Evolutionary conservation across 2,329 filamentous ascomycete species (phyloP).

Genomic region (Pezicula rhizophila): DNA sequence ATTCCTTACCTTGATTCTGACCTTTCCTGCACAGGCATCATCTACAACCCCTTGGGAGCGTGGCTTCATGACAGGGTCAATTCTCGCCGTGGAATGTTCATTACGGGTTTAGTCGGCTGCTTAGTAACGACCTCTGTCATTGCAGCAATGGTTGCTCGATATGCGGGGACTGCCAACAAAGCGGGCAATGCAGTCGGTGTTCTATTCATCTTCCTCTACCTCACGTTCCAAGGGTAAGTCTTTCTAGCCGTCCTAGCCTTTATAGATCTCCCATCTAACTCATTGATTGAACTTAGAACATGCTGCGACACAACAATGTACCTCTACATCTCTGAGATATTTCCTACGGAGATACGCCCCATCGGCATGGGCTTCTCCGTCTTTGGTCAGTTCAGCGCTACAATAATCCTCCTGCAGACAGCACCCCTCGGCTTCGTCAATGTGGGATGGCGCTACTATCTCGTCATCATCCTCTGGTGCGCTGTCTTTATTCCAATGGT

Average conservation of each 20-base stretch:
- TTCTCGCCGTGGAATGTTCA: slow-evolving; percentile 39
- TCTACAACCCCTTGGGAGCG: slow-evolving; percentile 41
- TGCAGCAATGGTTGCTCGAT: slow-evolving; percentile 31
- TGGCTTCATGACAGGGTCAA: slow-evolving; percentile 42
- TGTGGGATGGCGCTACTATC: slow-evolving; percentile 44
- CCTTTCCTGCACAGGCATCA: slow-evolving; percentile 24
- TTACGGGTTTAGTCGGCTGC: slow-evolving; percentile 35
- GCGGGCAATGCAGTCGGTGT: slow-evolving; percentile 34
- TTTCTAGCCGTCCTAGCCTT: not conserved
- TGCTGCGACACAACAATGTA: slow-evolving; percentile 36
- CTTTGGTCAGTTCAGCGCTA: slow-evolving; percentile 42
- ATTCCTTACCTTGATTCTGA: not conserved
- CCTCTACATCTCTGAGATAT: slow-evolving; percentile 33
- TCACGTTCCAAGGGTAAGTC: slow-evolving; percentile 38
- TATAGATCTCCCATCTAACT: not conserved
- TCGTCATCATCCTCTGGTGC: slow-evolving; percentile 40
- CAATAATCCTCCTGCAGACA: slow-evolving; percentile 42
- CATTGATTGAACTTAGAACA: slow-evolving; percentile 22
- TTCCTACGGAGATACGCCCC: slow-evolving; percentile 41
- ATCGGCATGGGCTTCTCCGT: slow-evolving; percentile 46
- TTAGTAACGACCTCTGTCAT: slow-evolving; percentile 30
- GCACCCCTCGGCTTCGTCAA: slow-evolving; percentile 36
- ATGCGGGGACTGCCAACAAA: slow-evolving; percentile 30
- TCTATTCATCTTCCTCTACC: slow-evolving; percentile 40
- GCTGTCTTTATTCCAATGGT: slow-evolving; percentile 34